Conservation (phyloP, 306 rosid genomes). For the Leucaena leucocephala region DNA sequence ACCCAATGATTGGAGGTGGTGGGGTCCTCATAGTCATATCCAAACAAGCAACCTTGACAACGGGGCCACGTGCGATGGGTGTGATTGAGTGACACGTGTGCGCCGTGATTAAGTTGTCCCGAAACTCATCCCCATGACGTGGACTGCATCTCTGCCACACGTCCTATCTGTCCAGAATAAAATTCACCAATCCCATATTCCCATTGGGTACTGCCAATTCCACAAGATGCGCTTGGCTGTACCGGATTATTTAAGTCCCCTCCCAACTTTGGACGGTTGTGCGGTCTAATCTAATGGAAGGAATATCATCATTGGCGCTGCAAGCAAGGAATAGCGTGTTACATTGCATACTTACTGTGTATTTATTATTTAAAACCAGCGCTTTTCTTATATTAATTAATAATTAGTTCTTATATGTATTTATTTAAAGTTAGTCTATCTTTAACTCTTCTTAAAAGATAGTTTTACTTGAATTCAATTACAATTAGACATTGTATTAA, state of each 20-base stretch:
- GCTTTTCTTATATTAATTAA: no score
- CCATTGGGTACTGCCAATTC: background rate
- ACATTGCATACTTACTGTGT: background rate
- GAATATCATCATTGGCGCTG: no score
- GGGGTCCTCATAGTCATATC: constrained; percentile 30
- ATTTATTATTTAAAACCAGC: no score
- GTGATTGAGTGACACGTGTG: constrained; percentile 31
- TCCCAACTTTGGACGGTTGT: no score
- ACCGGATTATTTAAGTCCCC: background rate
- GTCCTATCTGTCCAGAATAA: background rate
- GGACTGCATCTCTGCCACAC: constrained; percentile 29
- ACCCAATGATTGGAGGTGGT: background rate
- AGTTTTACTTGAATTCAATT: no score
- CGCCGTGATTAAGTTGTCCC: constrained; percentile 26
- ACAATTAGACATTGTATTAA: no score
- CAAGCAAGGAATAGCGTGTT: constrained; percentile 6
- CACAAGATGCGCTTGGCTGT: constrained; percentile 34
- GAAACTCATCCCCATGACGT: constrained; percentile 31
- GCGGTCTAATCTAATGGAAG: no score
- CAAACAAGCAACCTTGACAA: constrained; percentile 37
- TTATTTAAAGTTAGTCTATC: no score
- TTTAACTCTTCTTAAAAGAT: no score
- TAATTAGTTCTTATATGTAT: no score
- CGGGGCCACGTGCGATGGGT: constrained; percentile 53
- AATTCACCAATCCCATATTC: background rate